Conservation (phyloP, 2,329 filamentous ascomycete genomes). For the Xylaria hypoxylon region DNA sequence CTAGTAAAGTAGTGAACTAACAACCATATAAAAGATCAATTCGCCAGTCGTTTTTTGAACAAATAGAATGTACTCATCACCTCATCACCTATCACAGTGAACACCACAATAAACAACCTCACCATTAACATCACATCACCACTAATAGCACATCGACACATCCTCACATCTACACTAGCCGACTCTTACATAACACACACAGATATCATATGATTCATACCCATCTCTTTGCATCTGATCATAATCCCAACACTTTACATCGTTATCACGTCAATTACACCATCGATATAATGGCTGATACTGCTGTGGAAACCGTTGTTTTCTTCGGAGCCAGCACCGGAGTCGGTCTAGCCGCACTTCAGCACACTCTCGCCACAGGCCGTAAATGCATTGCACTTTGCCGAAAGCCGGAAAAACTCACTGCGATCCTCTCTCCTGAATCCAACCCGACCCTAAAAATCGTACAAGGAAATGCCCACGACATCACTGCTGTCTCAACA, state of each 20-base stretch:
- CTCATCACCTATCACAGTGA: neutral
- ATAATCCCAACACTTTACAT: neutral
- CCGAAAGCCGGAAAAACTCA: constrained; percentile 63
- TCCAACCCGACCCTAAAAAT: constrained; percentile 56
- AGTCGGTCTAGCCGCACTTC: constrained; percentile 61
- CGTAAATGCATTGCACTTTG: constrained; percentile 62
- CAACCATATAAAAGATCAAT: constrained; percentile 7
- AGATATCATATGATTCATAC: neutral
- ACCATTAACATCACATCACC: neutral
- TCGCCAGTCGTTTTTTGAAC: neutral
- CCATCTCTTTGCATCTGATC: neutral
- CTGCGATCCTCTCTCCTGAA: constrained; percentile 50
- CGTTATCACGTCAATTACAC: neutral
- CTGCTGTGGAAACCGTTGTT: constrained; percentile 56
- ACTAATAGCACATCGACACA: neutral
- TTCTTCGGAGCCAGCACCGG: constrained; percentile 67
- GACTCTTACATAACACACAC: neutral
- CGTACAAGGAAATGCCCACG: constrained; percentile 62
- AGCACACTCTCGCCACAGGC: constrained; percentile 59
- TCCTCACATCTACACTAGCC: neutral
- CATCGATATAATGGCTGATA: constrained; percentile 18
- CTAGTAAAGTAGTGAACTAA: neutral
- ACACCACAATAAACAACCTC: no score
- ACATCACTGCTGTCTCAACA: constrained; percentile 53
- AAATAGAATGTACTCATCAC: constrained; percentile 3